A percentile compares a stretch with the other conserved stretches of the same genome.
phyloP scores from a whole-genome alignment of 2,329 filamentous ascomycete species.

The Fusarium begoniae region DNA sequence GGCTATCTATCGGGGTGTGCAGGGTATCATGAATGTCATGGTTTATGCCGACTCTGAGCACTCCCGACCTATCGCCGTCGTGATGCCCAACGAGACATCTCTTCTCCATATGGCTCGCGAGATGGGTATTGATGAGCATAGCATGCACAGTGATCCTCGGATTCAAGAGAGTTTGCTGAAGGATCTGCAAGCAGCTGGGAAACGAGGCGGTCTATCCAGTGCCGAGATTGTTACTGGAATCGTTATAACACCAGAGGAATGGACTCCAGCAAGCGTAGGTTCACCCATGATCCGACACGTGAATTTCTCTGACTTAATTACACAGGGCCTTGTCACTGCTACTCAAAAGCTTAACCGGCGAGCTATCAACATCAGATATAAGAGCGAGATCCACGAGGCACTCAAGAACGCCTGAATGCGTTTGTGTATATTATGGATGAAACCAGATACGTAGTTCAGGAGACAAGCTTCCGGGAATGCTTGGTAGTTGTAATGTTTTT shows the following conservation, averaged over 20 bases:
- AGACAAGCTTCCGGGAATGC: background rate
- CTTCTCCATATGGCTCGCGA: conserved; percentile 66
- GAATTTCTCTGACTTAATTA: fast-evolving
- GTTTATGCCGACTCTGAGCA: conserved; percentile 80
- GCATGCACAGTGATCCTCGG: conserved; percentile 72
- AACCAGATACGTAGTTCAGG: background rate
- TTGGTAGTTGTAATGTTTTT: background rate
- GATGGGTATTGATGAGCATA: conserved; percentile 70
- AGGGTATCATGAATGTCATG: conserved; percentile 84
- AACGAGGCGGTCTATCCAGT: conserved; percentile 69
- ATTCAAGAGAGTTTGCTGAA: conserved; percentile 68
- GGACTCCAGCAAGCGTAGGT: conserved; percentile 83
- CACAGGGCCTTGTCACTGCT: conserved; percentile 65
- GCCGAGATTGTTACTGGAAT: conserved; percentile 81
- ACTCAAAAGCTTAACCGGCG: conserved; percentile 68
- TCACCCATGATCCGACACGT: fast-evolving
- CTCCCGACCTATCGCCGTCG: conserved; percentile 81
- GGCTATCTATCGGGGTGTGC: conserved; percentile 82
- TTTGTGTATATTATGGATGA: background rate
- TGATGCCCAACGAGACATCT: conserved; percentile 72
- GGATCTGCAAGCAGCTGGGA: conserved; percentile 72
- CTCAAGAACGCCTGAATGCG: background rate
- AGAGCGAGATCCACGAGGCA: conserved; percentile 54
- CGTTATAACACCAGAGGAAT: conserved; percentile 83
- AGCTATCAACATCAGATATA: conserved; percentile 57